A percentile compares a stretch with the other conserved stretches of the same genome.
These are phyloP conservation scores for Gnetum montanum DNA, from an alignment of 75 land plant species.

Conservation along the genomic window DNA sequence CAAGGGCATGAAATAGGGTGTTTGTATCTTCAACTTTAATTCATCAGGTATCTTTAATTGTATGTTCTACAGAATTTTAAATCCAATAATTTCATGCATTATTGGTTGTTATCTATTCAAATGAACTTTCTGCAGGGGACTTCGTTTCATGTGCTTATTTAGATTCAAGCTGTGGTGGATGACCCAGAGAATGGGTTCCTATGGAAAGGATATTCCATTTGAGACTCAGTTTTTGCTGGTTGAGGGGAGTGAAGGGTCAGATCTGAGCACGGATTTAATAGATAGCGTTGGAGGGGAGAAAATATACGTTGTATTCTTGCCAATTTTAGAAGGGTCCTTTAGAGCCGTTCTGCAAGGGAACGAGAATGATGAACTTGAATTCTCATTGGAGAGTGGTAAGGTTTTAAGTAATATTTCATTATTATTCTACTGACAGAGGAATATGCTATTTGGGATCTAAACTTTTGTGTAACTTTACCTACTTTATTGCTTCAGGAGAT, in stretches of 20 bases:
- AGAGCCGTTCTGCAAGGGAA: constrained; percentile 84
- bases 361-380: constrained; percentile 53
- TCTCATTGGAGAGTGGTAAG: constrained; percentile 84
- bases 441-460: background rate
- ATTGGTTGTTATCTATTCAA: background rate
- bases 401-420: background rate
- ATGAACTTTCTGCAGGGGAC: constrained; percentile 37
- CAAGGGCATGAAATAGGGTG: too few relatives aligned
- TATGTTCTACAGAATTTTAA: constrained; percentile 1
- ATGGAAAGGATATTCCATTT: constrained; percentile 64
- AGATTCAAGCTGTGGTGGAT: constrained; percentile 95
- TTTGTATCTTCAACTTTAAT: too few relatives aligned
- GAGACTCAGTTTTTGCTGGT: constrained; percentile 85
- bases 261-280: constrained; percentile 8
- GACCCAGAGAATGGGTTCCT: constrained; percentile 86
- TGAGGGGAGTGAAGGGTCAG: constrained; percentile 42
- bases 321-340: constrained; percentile 71
- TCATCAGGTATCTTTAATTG: background rate
- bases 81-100: background rate
- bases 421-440: background rate
- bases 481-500: constrained; percentile 35
- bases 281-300: constrained; percentile 9
- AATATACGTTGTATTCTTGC: constrained; percentile 60
- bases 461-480: background rate
- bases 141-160: constrained; percentile 69